These are phyloP conservation scores for Eutrema salsugineum DNA, from an alignment of 441 rosid species.

Conservation along the genomic window DNA sequence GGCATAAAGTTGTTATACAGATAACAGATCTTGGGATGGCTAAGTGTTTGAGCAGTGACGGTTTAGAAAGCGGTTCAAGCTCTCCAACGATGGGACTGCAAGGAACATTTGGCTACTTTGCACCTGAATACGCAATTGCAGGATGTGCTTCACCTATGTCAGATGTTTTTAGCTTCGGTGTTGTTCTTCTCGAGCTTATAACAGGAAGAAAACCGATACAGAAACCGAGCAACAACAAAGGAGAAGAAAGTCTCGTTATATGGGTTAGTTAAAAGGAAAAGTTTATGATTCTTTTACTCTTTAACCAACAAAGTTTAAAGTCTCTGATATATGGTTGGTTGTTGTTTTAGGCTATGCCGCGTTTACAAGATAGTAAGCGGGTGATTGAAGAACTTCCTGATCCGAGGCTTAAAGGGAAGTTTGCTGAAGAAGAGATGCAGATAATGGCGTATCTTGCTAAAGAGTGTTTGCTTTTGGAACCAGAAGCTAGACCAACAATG, in stretches of 20 bases:
- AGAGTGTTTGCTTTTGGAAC: slow-evolving; percentile 87
- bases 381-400: slow-evolving; percentile 78
- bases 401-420: slow-evolving; percentile 61
- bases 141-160: slow-evolving; percentile 95
- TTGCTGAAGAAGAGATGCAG: slow-evolving; percentile 81
- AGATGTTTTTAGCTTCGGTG: slow-evolving; percentile 97
- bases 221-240: slow-evolving; percentile 58
- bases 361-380: slow-evolving; percentile 61
- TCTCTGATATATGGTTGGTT: neutral
- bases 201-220: slow-evolving; percentile 89
- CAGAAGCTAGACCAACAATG: slow-evolving; percentile 94
- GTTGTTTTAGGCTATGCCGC: slow-evolving; percentile 65
- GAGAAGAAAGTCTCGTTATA: slow-evolving; percentile 90
- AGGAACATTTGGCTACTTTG: slow-evolving; percentile 97
- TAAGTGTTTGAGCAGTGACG: slow-evolving; percentile 74
- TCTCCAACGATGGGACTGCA: slow-evolving; percentile 88
- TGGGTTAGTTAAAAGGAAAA: slow-evolving; percentile 57
- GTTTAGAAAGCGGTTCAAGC: slow-evolving; percentile 70
- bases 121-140: slow-evolving; percentile 89
- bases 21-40: slow-evolving; percentile 99
- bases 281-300: neutral
- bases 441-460: slow-evolving; percentile 91
- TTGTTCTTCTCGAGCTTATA: slow-evolving; percentile 91
- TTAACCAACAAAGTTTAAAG: neutral
- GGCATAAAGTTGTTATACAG: slow-evolving; percentile 34